phyloP scores from a whole-genome alignment of 139 green algal species.

The Chlorella ohadii region DNA sequence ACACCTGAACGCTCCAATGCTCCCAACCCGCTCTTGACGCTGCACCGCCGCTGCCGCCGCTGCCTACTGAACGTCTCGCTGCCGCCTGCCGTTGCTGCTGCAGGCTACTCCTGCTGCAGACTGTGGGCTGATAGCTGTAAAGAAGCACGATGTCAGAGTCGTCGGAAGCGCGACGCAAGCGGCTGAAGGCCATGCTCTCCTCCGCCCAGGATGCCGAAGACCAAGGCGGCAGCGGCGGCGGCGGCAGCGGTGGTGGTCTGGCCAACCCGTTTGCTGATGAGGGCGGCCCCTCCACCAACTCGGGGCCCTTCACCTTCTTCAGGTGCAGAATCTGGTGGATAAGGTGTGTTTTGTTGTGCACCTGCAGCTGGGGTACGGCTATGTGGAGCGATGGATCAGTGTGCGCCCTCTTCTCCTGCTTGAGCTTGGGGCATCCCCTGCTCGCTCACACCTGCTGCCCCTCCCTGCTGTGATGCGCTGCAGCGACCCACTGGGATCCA shows the following conservation, averaged over 20 bases:
- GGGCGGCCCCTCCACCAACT: neutral
- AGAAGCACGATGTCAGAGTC: neutral
- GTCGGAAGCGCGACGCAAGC: conserved; percentile 39
- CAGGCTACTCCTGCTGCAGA: neutral
- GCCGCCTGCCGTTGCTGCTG: neutral
- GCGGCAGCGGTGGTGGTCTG: neutral
- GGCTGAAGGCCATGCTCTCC: conserved; percentile 28
- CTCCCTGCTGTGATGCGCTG: neutral
- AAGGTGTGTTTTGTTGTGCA: too few species aligned
- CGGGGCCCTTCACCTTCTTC: conserved; percentile 29
- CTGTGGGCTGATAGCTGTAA: too few species aligned
- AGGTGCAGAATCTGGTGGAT: neutral
- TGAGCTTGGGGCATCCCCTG: too few species aligned
- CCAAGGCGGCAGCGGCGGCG: neutral
- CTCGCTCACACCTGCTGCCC: too few species aligned
- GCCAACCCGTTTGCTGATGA: conserved; percentile 33
- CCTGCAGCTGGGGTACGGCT: too few species aligned
- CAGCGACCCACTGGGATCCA: conserved; percentile 25
- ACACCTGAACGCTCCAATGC: too few species aligned
- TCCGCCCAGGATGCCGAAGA: neutral
- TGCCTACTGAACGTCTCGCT: too few species aligned
- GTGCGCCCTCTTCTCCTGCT: too few species aligned
- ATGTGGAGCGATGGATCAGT: too few species aligned
- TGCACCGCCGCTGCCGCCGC: neutral
- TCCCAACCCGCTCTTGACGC: neutral